phyloP scores from a whole-genome alignment of 1,139 yeast species.

The Chernovozyma sophiae-reginae region DNA sequence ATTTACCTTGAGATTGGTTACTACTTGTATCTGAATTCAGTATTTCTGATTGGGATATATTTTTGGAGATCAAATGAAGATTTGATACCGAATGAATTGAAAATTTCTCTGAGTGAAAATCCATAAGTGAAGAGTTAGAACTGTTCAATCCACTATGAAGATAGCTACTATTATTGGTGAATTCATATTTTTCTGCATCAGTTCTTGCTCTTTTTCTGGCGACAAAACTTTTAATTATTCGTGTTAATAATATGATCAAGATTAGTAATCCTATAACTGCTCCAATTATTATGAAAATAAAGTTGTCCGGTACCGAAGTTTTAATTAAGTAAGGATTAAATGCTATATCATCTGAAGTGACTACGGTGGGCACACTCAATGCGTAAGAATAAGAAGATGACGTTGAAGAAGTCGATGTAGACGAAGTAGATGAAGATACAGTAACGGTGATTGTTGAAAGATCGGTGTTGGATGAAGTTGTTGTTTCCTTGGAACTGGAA shows the following conservation, averaged over 20 bases:
- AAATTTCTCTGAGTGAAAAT: constrained; percentile 12
- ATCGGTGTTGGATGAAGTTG: too few species aligned
- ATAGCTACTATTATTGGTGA: constrained; percentile 10
- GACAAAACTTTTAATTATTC: constrained; percentile 21
- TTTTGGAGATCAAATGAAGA: constrained; percentile 10
- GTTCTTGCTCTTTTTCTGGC: constrained; percentile 28
- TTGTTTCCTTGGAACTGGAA: too few species aligned
- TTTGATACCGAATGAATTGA: constrained; percentile 8
- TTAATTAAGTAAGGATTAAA: constrained; percentile 31
- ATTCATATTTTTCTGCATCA: constrained; percentile 34
- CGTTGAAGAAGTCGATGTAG: constrained; percentile 3
- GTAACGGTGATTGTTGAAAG: too few species aligned
- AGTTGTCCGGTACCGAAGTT: constrained; percentile 26
- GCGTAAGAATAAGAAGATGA: constrained; percentile 14
- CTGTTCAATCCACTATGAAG: constrained; percentile 10
- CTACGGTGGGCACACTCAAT: constrained; percentile 13
- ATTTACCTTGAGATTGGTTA: constrained; percentile 17
- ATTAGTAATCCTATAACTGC: constrained; percentile 27
- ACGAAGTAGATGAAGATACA: not conserved
- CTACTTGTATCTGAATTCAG: constrained; percentile 7
- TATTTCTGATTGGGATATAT: constrained; percentile 8
- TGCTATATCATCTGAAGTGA: not conserved
- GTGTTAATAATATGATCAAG: constrained; percentile 17
- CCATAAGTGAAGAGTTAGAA: constrained; percentile 28
- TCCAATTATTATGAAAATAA: constrained; percentile 45